A percentile compares a stretch with the other conserved stretches of the same genome.
phyloP scores from a whole-genome alignment of 2,329 filamentous ascomycete species.

The Colletotrichum brevisporum region DNA sequence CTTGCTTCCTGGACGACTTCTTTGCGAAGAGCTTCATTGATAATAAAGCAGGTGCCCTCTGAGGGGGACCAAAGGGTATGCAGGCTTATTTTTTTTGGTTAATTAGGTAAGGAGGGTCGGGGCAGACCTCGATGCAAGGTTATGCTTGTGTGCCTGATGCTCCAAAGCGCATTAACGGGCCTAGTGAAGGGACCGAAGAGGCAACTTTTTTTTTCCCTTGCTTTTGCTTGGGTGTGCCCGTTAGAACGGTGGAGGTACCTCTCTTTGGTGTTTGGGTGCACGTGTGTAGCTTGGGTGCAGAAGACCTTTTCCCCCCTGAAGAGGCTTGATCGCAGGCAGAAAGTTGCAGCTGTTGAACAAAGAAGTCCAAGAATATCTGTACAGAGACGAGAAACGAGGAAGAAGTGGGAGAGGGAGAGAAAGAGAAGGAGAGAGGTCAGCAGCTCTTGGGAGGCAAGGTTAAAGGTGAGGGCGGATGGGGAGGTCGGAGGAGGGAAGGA shows the following conservation, averaged over 20 bases:
- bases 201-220: slow-evolving; percentile 24
- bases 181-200: slow-evolving; percentile 38
- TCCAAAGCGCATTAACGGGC: slow-evolving; percentile 38
- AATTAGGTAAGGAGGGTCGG: slow-evolving; percentile 45
- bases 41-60: slow-evolving; percentile 40
- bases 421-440: slow-evolving; percentile 6
- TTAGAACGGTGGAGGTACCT: slow-evolving; percentile 23
- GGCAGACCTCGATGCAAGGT: slow-evolving; percentile 42
- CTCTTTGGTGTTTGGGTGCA: neutral
- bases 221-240: slow-evolving; percentile 19
- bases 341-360: slow-evolving; percentile 1
- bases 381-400: slow-evolving; percentile 18
- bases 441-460: slow-evolving; percentile 8
- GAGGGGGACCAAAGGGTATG: slow-evolving; percentile 39
- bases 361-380: slow-evolving; percentile 22
- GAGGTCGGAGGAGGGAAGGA: slow-evolving; percentile 5
- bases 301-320: neutral
- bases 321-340: slow-evolving; percentile 7
- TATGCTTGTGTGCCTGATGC: slow-evolving; percentile 41
- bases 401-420: slow-evolving; percentile 15
- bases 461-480: slow-evolving; percentile 18
- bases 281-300: neutral
- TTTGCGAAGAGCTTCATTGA: slow-evolving; percentile 69
- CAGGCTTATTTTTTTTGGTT: slow-evolving; percentile 43
- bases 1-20: slow-evolving; percentile 59